Percentiles rank a stretch among this genome's conserved stretches.
Conservation (phyloP, 148 eudicot genomes). For the Polygonum aviculare region DNA sequence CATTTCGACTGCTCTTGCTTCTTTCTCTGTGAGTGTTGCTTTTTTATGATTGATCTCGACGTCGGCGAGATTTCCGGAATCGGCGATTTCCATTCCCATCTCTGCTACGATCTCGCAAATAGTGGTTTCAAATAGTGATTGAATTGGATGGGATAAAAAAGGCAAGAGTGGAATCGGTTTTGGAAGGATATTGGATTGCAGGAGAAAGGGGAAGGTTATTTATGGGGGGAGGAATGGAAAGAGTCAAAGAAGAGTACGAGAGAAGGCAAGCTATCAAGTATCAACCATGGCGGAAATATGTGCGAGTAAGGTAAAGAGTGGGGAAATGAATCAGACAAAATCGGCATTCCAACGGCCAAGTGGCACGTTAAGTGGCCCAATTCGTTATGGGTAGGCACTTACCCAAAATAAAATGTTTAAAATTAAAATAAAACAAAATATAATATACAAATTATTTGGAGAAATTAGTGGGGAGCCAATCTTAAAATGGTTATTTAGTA, state of each 20-base stretch:
- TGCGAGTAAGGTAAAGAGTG: background rate
- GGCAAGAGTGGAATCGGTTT: background rate
- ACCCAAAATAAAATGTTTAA: background rate
- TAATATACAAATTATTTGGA: too few relatives aligned
- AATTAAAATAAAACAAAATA: background rate
- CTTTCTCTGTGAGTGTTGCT: background rate
- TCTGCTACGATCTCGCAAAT: background rate
- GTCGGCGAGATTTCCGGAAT: background rate
- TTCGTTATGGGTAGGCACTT: background rate
- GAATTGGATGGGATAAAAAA: background rate
- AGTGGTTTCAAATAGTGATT: background rate
- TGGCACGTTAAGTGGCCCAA: slow-evolving; percentile 6
- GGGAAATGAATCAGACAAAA: background rate
- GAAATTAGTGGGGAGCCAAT: slow-evolving; percentile 2
- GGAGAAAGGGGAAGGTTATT: slow-evolving; percentile 4
- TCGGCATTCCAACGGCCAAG: background rate
- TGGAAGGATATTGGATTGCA: background rate
- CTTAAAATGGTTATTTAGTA: background rate
- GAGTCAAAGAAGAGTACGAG: background rate
- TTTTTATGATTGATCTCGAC: background rate
- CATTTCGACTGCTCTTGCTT: background rate
- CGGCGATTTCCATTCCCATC: slow-evolving; percentile 8
- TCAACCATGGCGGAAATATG: slow-evolving; percentile 5
- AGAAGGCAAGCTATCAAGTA: background rate
- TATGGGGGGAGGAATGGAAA: background rate